These are phyloP conservation scores for Blastobotrys ciferrii DNA, from an alignment of 1,139 yeast species.

Conservation along the genomic window DNA sequence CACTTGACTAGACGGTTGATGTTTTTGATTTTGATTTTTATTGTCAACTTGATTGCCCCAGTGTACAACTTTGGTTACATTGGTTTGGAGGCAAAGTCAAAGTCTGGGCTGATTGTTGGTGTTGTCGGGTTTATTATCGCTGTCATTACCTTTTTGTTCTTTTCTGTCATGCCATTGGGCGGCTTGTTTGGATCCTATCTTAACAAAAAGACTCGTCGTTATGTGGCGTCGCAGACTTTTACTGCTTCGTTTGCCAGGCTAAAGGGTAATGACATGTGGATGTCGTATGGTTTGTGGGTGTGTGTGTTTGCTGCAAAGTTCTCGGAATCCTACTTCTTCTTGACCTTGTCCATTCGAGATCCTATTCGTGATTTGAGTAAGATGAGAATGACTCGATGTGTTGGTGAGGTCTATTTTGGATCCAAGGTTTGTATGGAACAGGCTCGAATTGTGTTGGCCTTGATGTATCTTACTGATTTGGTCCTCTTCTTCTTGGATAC, in stretches of 20 bases:
- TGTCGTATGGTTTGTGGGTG: conserved; percentile 66
- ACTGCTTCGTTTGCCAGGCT: conserved; percentile 87
- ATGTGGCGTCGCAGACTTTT: conserved; percentile 91
- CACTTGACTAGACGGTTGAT: conserved; percentile 84
- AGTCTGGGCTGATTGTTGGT: conserved; percentile 76
- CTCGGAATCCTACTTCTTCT: conserved; percentile 75
- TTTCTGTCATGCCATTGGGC: conserved; percentile 94
- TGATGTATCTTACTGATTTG: conserved; percentile 65
- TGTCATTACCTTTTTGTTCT: conserved; percentile 76
- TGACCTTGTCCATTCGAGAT: conserved; percentile 74
- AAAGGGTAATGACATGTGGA: conserved; percentile 61
- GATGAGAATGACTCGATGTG: conserved; percentile 59
- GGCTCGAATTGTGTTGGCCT: conserved; percentile 52
- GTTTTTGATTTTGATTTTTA: conserved; percentile 66
- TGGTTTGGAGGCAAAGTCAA: conserved; percentile 64
- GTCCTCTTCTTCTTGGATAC: conserved; percentile 79
- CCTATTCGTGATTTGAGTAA: conserved; percentile 68
- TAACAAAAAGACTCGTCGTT: conserved; percentile 81
- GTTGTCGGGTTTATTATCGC: conserved; percentile 91
- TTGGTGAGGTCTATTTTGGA: conserved; percentile 56
- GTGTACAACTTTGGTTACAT: conserved; percentile 77
- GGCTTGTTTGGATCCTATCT: conserved; percentile 92
- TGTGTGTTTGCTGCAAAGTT: conserved; percentile 70
- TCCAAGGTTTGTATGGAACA: conserved; percentile 56
- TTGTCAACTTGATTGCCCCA: conserved; percentile 78